Base-by-base conservation (phyloP, 2,329 filamentous ascomycete species). In the Basipetospora chlamydospora region DNA sequence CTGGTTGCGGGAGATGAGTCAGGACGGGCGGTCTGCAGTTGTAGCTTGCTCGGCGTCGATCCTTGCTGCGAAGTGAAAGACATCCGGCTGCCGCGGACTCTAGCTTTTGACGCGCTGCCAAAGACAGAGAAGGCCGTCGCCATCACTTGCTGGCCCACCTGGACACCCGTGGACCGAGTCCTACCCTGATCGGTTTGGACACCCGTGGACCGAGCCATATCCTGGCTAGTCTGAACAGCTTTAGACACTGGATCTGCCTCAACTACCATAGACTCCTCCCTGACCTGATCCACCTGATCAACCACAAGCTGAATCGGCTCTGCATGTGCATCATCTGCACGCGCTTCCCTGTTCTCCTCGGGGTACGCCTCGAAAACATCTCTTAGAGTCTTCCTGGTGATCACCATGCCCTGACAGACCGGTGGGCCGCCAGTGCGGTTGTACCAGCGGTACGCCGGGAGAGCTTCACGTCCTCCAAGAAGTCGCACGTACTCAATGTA, bases 401-500 rank as follows among this genome's bases (percentile, higher is more conserved):
- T 48, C 18, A 63, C 41, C 33, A 51, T 48, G 12, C 43, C 42
- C 6, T 38, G 47, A 43, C 51, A 63, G 1, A 50, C 25, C 1
- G 54, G 50, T 6, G 31, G 43, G 3, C 49, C 51, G 2, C 42
- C 39, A 2, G 50, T 45, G 16, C 46, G 47, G 31, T 55, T 60
- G 45, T 49, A 65, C 36, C 36, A 38, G 16, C 18, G 13, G 16
- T 33, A 16, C 2, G 36, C 36, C 7, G 36, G 36, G 8, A 38
- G 29, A 13, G 29, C 11, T n/a, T n/a, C n/a, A n/a, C n/a, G 2
- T 12, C n/a, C 11, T 31, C 29, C 12, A n/a, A 13, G n/a, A 9
- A 22, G 11, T 15, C 49, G 45, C 17, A 63, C 54, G 37, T 71
- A 70, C 1, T 46, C 42, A 6, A 58, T 42, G 42, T 60, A 73